These are phyloP conservation scores for Dactylonectria macrodidyma DNA, from an alignment of 2,329 filamentous ascomycete species.

Conservation along the genomic window DNA sequence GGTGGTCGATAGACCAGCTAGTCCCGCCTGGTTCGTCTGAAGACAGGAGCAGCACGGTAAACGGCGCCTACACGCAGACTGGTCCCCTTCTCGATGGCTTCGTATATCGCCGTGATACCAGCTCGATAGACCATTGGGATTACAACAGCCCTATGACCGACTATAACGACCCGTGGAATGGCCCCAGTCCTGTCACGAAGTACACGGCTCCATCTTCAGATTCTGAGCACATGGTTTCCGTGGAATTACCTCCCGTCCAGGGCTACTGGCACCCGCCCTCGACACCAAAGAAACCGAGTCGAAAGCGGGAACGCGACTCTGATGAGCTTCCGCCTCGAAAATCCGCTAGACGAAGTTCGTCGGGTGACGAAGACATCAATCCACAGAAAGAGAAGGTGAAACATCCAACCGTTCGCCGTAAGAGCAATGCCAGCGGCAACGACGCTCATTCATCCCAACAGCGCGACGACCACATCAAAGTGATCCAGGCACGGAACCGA, in stretches of 20 bases:
- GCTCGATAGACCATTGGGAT: background rate
- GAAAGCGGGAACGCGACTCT: background rate
- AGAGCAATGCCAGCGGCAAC: background rate
- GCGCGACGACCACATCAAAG: background rate
- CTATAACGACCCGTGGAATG: background rate
- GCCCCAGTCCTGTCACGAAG: background rate
- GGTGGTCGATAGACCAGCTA: background rate
- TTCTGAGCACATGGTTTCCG: background rate
- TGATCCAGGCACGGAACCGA: constrained; percentile 40
- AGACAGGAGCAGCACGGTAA: background rate
- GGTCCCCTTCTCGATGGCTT: background rate
- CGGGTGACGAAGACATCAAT: background rate
- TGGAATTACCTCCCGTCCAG: background rate
- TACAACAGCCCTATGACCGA: background rate
- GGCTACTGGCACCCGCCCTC: background rate
- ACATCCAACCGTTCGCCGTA: background rate
- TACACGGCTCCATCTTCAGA: background rate
- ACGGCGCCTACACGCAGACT: background rate
- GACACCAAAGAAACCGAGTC: background rate
- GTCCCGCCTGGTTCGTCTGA: background rate
- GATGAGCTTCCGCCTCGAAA: background rate
- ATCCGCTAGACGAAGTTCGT: background rate
- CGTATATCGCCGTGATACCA: background rate
- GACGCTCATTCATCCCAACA: background rate
- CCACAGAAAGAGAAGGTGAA: no score